Conservation (phyloP, 257 asterid species). For the Voacanga thouarsii region DNA sequence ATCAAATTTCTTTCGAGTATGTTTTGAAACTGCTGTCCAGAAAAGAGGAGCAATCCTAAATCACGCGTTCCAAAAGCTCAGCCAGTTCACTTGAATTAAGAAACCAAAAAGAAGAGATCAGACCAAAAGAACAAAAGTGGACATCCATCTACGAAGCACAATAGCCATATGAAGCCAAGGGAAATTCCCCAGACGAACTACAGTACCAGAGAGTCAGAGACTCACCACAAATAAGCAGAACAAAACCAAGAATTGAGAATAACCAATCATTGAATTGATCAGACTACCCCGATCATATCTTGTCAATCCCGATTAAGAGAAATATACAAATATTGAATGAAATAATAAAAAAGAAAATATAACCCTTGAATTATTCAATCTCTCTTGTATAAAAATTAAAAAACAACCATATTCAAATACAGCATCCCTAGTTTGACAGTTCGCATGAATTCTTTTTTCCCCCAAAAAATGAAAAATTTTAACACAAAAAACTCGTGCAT, state of each 20-base stretch:
- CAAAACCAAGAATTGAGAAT: not conserved
- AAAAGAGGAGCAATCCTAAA: constrained; percentile 1
- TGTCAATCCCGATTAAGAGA: not conserved
- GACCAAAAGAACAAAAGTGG: not conserved
- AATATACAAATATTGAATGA: not conserved
- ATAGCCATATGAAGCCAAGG: not conserved
- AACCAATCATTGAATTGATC: not conserved
- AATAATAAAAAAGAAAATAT: not conserved
- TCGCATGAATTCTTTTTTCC: too few species aligned
- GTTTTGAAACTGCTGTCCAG: constrained; percentile 10
- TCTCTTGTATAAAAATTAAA: too few species aligned
- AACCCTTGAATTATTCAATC: not conserved
- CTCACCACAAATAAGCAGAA: not conserved
- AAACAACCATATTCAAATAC: not conserved
- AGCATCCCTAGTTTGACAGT: not conserved
- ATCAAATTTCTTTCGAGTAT: constrained; percentile 22
- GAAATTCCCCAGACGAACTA: not conserved
- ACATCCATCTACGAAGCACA: not conserved
- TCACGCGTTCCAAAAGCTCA: constrained; percentile 2
- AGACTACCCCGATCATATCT: not conserved
- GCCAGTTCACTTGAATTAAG: constrained; percentile 5
- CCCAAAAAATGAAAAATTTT: not conserved
- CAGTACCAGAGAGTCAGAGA: not conserved
- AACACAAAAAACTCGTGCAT: too few species aligned
- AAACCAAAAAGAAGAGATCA: constrained; percentile 1